phyloP scores from a whole-genome alignment of 2,329 filamentous ascomycete genomes.

The Ceratocystis albifundus region DNA sequence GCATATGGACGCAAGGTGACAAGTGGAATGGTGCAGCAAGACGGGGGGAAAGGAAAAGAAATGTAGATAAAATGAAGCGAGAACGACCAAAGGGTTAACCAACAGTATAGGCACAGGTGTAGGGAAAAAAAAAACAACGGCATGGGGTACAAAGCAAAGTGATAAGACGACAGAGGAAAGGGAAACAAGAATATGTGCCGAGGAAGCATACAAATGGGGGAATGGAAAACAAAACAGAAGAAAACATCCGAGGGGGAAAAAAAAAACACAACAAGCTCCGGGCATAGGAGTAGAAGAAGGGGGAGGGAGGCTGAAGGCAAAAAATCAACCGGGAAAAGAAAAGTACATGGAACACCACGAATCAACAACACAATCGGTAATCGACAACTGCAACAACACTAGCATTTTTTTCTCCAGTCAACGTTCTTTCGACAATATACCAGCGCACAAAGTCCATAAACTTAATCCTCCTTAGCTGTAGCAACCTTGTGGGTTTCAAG shows the following conservation, averaged over 20 bases:
- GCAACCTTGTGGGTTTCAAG: slow-evolving; percentile 44
- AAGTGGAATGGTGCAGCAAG: not conserved
- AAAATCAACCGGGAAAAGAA: not conserved
- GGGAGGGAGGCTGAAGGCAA: not conserved
- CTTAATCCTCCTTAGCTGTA: slow-evolving; percentile 39
- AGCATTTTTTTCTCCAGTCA: not conserved
- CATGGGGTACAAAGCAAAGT: too few relatives aligned
- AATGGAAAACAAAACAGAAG: not conserved
- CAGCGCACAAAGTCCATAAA: not conserved
- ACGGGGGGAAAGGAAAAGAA: not conserved
- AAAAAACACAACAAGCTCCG: slow-evolving; percentile 9
- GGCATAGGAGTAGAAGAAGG: not conserved
- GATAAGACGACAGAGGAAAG: not conserved
- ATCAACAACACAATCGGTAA: not conserved
- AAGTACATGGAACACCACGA: slow-evolving; percentile 10
- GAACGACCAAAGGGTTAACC: not conserved
- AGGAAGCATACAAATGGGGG: slow-evolving; percentile 2
- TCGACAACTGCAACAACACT: not conserved
- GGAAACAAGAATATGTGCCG: not conserved
- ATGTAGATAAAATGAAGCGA: slow-evolving; percentile 9
- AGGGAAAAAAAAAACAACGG: not conserved
- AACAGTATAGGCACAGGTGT: slow-evolving; percentile 8
- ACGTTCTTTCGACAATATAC: not conserved
- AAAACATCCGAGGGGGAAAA: not conserved
- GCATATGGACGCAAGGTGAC: not conserved